Evolutionary conservation across 2,329 filamentous ascomycete genomes (phyloP), one percentile per base, ranked within the genome.

Genomic region (Ophiocordyceps camponoti-leonardi): DNA sequence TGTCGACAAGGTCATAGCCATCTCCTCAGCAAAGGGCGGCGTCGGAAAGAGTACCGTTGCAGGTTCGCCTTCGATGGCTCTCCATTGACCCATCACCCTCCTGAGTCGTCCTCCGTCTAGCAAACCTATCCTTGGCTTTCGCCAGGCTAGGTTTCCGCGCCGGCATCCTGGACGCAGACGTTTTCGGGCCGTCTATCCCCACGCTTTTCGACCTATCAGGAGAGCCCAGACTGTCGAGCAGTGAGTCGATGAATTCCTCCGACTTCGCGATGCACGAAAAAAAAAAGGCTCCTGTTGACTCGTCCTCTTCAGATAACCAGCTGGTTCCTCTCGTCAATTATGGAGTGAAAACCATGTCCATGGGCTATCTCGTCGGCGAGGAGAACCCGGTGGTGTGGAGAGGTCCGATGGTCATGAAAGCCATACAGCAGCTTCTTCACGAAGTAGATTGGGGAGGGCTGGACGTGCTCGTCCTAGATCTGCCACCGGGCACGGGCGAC

Each of bases 361-460:
- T 98, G 85, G 92, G 92, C 44, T 96, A 94, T 52, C 73, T 98
- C 1, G 79, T 94, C 1, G 77, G 76, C 19, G 81, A 86, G 51
- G 73, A 79, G 12, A 83, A 85, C 6, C 86, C 88, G 0, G 83
- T 98, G 16, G 88, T 92, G 30, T 98, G 92, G 92, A 79, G 92
- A 44, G 92, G 92, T 0, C 74, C 94, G 2, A 95, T 98, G 88
- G 85, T 96, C 14, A 93, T 94, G 73, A 98, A 96, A 58, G 92
- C 92, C 0, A 73, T 98, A 51, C 88, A 95, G 53, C 92, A 98
- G 59, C 77, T 98, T 6, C 74, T 98, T 8, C 90, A 95, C 60
- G 86, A 94, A 53, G 92, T 98, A 1, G 83, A 92, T 45, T 98
- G 92, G 92, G 86, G 82, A 14, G 81, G 80, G 13, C 68, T 98